These are phyloP conservation scores for Yamadazyma tumulicola DNA, from an alignment of 805 yeast genomes.

Conservation along the genomic window DNA sequence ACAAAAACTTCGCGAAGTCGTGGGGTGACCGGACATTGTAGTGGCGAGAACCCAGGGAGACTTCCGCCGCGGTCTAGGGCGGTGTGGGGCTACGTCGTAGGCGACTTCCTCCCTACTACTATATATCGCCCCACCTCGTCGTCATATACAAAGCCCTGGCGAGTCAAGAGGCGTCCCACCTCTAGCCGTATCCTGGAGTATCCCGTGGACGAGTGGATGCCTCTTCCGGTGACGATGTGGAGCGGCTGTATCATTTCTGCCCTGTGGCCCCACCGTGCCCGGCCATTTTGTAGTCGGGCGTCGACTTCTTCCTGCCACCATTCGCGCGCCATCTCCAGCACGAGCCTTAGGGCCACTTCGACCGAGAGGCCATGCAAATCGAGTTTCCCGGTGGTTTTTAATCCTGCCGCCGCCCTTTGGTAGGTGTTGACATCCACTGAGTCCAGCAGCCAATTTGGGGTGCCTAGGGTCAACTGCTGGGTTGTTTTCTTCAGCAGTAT, in stretches of 20 bases:
- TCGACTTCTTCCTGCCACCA: slow-evolving; percentile 67
- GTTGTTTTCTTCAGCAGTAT: too few relatives aligned
- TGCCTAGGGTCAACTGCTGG: too few relatives aligned
- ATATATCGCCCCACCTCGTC: slow-evolving; percentile 36
- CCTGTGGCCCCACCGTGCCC: slow-evolving; percentile 26
- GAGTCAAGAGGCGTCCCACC: slow-evolving; percentile 38
- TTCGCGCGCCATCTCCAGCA: slow-evolving; percentile 30
- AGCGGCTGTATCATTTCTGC: slow-evolving; percentile 44
- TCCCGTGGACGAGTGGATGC: slow-evolving; percentile 64
- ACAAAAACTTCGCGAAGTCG: too few relatives aligned
- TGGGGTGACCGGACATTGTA: too few relatives aligned
- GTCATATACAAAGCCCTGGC: slow-evolving; percentile 38
- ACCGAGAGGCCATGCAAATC: slow-evolving; percentile 60
- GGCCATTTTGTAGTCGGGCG: slow-evolving; percentile 39
- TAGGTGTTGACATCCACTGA: too few relatives aligned
- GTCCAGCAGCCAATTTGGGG: too few relatives aligned
- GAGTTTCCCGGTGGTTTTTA: slow-evolving; percentile 19
- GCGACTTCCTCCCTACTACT: slow-evolving; percentile 16
- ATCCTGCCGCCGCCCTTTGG: too few relatives aligned
- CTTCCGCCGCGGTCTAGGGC: too few relatives aligned
- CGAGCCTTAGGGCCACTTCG: slow-evolving; percentile 41
- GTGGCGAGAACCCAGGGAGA: too few relatives aligned
- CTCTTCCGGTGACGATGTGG: slow-evolving; percentile 62
- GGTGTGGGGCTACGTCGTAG: too few relatives aligned
- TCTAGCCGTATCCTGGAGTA: slow-evolving; percentile 43